Conservation (phyloP, 2,329 filamentous ascomycete species). For the Chaetomiaceae sp. region DNA sequence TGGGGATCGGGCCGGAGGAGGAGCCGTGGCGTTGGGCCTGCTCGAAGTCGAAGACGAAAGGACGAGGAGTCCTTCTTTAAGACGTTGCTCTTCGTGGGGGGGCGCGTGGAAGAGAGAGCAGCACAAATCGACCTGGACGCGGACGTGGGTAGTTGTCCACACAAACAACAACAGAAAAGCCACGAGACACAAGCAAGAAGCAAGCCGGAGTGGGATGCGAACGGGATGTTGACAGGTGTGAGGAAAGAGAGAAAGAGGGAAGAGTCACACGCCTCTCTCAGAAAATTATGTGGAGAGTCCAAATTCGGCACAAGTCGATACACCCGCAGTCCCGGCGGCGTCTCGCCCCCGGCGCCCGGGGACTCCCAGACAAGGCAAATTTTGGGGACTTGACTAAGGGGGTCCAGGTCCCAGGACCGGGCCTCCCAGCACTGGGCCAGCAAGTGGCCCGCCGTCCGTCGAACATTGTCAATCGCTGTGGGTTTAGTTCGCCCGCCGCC, state of each 20-base stretch:
- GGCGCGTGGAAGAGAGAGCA: too few species aligned
- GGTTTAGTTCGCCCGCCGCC: slow-evolving; percentile 16
- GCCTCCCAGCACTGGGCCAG: slow-evolving; percentile 13
- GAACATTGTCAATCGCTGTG: slow-evolving; percentile 14
- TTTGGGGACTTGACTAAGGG: slow-evolving; percentile 21
- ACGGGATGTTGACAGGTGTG: slow-evolving; percentile 1
- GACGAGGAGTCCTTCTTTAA: slow-evolving; percentile 5
- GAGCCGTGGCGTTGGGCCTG: slow-evolving; percentile 20
- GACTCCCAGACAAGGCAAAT: slow-evolving; percentile 11
- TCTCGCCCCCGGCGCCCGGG: slow-evolving; percentile 12
- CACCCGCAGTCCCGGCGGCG: neutral
- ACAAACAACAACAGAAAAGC: too few species aligned
- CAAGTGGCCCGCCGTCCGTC: neutral
- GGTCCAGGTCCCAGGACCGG: slow-evolving; percentile 10
- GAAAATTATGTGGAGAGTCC: slow-evolving; percentile 20
- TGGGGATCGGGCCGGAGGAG: slow-evolving; percentile 11
- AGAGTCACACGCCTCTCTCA: slow-evolving; percentile 19
- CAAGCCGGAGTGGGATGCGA: slow-evolving; percentile 14
- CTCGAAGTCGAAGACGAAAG: slow-evolving; percentile 15
- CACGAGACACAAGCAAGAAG: slow-evolving; percentile 4
- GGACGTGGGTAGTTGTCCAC: slow-evolving; percentile 9
- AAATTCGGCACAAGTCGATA: slow-evolving; percentile 19
- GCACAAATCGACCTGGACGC: neutral
- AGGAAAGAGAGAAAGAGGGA: slow-evolving; percentile 4
- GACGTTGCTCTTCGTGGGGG: too few species aligned